Base-by-base conservation (phyloP, 371 early-diverging fungal species). In the Circinella minor region DNA sequence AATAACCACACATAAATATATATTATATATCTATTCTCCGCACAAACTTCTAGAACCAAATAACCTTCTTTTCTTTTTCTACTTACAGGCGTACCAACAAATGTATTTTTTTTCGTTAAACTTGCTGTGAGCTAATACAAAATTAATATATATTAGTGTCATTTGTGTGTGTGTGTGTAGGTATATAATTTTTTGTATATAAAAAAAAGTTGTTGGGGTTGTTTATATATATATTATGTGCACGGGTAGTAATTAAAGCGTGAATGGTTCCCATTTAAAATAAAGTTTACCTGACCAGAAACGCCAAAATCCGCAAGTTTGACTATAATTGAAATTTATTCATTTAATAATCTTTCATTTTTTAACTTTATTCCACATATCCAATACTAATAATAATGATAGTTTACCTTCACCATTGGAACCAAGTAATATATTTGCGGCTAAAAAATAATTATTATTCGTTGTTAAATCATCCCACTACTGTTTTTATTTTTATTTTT, bases 241-340 rank as follows among this genome's bases (percentile, higher is more conserved):
- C 27, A 57, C 13, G 27, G 27, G 27, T 27, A 27, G 27, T 27
- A 27, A 27, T 27, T 27, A 27, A 27, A 27, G 27, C 57, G 36
- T 34, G 57, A 20, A 18, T 9, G 20, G 54, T 34, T 34, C 57
- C 34, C 57, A 4, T 10, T 34, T 2, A n/a, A 39, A 34, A 38
- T 43, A 43, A 43, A 43, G 9, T 43, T 61, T 77, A 91, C 88
- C 84, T 97, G 98, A 47, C 96, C 97, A 14, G 96, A 95, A 13
- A 99, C 98, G 38, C 99, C 99, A 87, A 99, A 99, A 82, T 99
- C 99, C 27, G 98, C 97, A 72, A 99, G 82, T 75, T 98, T 97
- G 63, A 98, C 96, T 85, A 74, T 27, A 47, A 81, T 75, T 98
- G 97, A 62, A 97, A 96, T 85, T 73, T 11, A 51, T 18, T 15